These are phyloP conservation scores for Theobroma cacao DNA, from an alignment of 345 rosid genomes.

Conservation along the genomic window DNA sequence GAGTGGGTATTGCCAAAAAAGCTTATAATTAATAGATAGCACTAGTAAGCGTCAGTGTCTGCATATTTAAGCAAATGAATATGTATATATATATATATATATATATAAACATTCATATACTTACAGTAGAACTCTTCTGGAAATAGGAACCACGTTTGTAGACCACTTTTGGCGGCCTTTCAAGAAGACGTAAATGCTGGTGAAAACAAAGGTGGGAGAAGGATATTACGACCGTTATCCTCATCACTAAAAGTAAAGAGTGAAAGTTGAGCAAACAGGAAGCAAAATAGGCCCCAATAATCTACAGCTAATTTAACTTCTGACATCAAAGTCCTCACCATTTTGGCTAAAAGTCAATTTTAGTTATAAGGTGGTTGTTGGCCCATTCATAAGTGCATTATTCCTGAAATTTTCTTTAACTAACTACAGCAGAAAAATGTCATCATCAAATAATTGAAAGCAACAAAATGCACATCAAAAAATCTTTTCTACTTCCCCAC, in stretches of 20 bases:
- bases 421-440: neutral
- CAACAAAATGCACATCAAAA: neutral
- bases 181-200: slow-evolving; percentile 80
- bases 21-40: neutral
- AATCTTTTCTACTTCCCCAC: neutral
- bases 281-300: neutral
- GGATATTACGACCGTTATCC: neutral
- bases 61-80: neutral
- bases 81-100: neutral
- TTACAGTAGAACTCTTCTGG: slow-evolving; percentile 74
- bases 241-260: neutral
- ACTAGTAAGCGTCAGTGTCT: neutral
- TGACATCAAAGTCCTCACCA: neutral
- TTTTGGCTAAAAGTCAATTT: neutral
- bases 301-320: neutral
- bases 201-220: slow-evolving; percentile 9
- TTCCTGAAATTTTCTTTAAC: neutral
- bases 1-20: neutral
- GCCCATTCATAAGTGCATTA: neutral
- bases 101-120: slow-evolving; percentile 28
- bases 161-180: slow-evolving; percentile 79
- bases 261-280: neutral
- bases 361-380: slow-evolving; percentile 2
- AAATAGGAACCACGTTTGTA: slow-evolving; percentile 64
- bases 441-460: neutral